Base-by-base conservation (phyloP, 352 stramenopile species). In the Phytophthora sansomeana region DNA sequence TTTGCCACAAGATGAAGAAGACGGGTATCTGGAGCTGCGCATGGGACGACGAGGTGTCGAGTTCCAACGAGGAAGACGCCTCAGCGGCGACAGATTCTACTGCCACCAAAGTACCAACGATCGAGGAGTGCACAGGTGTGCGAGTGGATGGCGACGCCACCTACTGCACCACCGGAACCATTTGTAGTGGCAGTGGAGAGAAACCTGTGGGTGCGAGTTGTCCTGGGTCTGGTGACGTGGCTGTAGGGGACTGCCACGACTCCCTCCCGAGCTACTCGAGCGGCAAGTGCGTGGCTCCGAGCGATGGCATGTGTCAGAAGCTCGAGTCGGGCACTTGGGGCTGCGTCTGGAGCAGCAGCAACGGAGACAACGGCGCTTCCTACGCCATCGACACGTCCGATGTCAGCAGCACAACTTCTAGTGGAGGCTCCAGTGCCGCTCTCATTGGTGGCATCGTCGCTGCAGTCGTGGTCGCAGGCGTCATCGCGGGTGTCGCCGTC, bases 101-200 rank as follows among this genome's bases (percentile, higher is more conserved):
- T 17, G 17, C 39, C 39, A 46, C 39, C 6, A 10, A 46, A 26
- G 39, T 19, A 17, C n/a, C 39, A 5, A 46, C 24, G n/a, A 46
- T 3, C 19, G 32, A 24, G 6, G 58, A 58, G 26, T 90, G 81
- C 62, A 82, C 68, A 0, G 58, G 80, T 19, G 69, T 89, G 14
- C 81, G 68, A 28, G 81, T 92, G 9, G 68, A 85, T n/a, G 63
- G 75, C 7, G 81, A 91, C 39, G 83, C 81, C 11, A 91, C 83
- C 3, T 91, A 85, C 65, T 89, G 80, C 63, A 78, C 86, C 33
- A 19, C 52, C 9, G 83, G 77, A 9, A 36, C 67, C 6, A 72
- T 89, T 28, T 92, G 83, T 63, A 81, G 72, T 26, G 83, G 83
- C 26, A 33, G 67, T 1, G 82, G 77, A 8, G 47, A 62, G 13